Base-by-base conservation (phyloP, 495 filamentous ascomycete species). In the Hypoxylon lenormandii region DNA sequence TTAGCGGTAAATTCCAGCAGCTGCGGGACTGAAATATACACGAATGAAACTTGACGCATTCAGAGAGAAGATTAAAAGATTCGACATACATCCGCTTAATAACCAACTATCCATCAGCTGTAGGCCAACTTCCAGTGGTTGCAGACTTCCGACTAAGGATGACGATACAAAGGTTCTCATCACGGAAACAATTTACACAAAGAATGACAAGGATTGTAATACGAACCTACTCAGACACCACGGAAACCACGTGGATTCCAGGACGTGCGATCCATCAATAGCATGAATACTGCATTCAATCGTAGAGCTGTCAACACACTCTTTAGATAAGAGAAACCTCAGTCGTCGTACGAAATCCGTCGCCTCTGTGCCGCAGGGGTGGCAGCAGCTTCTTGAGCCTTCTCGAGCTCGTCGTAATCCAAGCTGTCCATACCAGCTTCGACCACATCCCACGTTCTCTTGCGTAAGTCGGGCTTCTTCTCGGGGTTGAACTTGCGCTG, bases 141-240 rank as follows among this genome's bases (percentile, higher is more conserved):
- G 60, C 70, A 58, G 68, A 77, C 71, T 81, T 88, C 80, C 80
- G 86, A 76, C 86, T 88, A 88, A 88, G 86, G 86, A 88, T 88
- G 86, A 88, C 85, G 84, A 87, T 88, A 87, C 83, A 71, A 77
- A 79, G 76, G 78, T 78, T 86, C 82, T 87, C 86, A 86, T 88
- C 86, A 86, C 83, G 67, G 48, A 55, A 60, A 68, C 43, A 13
- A 53, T 53, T 18, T 16, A 50, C 36, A 59, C 49, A 60, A 45
- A 48, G 56, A 47, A 18, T 13, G 36, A 18, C 1, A 49, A 46
- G 19, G 47, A 62, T 64, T 50, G 37, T 12, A 55, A 26, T 48
- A 76, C 74, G 42, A 57, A 76, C 74, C 74, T 65, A 33, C 4
- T 6, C 3, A 54, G 28, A 11, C 16, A 58, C 26, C 23, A 19